Percentiles rank a stretch among this genome's conserved stretches.
phyloP scores from a whole-genome alignment of 352 stramenopile species.

The Phytophthora europaea region DNA sequence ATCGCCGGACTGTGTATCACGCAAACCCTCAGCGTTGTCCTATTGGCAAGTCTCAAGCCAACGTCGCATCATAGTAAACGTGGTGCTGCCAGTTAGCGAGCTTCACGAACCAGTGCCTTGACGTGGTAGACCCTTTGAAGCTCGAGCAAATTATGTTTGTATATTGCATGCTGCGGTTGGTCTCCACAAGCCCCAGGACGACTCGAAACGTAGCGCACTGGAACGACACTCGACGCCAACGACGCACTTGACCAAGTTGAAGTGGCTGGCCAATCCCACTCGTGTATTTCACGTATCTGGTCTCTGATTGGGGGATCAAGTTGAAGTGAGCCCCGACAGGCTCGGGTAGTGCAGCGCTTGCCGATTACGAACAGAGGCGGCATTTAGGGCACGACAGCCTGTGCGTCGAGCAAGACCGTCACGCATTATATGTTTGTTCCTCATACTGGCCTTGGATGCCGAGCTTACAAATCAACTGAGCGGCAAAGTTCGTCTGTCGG shows the following conservation, averaged over 20 bases:
- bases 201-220: conserved; percentile 12
- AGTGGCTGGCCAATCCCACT: conserved; percentile 17
- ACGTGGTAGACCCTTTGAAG: too few species aligned
- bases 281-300: background rate
- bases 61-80: background rate
- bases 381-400: background rate
- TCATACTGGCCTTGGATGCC: background rate
- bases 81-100: too few species aligned
- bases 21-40: background rate
- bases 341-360: too few species aligned
- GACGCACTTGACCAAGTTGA: conserved; percentile 13
- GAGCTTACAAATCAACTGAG: background rate
- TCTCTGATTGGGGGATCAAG: background rate
- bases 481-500: background rate
- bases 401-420: background rate
- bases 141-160: background rate
- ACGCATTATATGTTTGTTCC: background rate
- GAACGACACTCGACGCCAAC: background rate
- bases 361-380: background rate
- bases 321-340: background rate
- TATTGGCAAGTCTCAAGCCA: background rate
- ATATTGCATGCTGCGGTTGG: background rate
- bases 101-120: too few species aligned
- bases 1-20: background rate
- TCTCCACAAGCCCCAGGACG: conserved; percentile 1